phyloP scores from a whole-genome alignment of 2,329 filamentous ascomycete species.

The Trichophaea hybrida region DNA sequence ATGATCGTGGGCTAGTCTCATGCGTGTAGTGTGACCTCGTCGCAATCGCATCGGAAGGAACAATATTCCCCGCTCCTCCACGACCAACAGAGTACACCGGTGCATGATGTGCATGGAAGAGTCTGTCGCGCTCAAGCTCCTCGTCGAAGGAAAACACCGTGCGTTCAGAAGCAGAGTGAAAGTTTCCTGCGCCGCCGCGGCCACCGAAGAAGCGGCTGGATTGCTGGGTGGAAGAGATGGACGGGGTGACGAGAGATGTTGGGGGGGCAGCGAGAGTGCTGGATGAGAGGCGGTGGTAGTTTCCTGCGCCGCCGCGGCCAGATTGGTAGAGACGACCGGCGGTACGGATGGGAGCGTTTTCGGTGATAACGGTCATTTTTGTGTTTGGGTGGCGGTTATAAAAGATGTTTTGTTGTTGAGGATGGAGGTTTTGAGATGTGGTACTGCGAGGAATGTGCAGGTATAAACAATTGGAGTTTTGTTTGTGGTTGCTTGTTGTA shows the following conservation, averaged over 20 bases:
- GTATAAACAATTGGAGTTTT: neutral
- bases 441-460: neutral
- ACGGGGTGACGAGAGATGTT: slow-evolving; percentile 35
- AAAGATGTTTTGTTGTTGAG: neutral
- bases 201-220: slow-evolving; percentile 47
- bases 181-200: slow-evolving; percentile 54
- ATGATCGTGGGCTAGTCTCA: slow-evolving; percentile 14
- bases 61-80: slow-evolving; percentile 48
- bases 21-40: slow-evolving; percentile 24
- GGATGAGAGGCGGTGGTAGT: slow-evolving; percentile 37
- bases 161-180: slow-evolving; percentile 39
- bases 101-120: slow-evolving; percentile 39
- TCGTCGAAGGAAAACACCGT: slow-evolving; percentile 53
- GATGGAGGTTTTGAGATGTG: neutral
- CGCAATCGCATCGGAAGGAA: slow-evolving; percentile 21
- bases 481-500: neutral
- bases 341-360: slow-evolving; percentile 35
- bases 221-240: slow-evolving; percentile 33
- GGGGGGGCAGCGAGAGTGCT: slow-evolving; percentile 34
- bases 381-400: slow-evolving; percentile 12
- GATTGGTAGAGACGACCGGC: slow-evolving; percentile 35
- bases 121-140: slow-evolving; percentile 44
- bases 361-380: slow-evolving; percentile 32
- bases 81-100: slow-evolving; percentile 48
- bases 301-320: slow-evolving; percentile 41